phyloP scores from a whole-genome alignment of 2,329 filamentous ascomycete genomes.

The Gliomastix tumulicola region DNA sequence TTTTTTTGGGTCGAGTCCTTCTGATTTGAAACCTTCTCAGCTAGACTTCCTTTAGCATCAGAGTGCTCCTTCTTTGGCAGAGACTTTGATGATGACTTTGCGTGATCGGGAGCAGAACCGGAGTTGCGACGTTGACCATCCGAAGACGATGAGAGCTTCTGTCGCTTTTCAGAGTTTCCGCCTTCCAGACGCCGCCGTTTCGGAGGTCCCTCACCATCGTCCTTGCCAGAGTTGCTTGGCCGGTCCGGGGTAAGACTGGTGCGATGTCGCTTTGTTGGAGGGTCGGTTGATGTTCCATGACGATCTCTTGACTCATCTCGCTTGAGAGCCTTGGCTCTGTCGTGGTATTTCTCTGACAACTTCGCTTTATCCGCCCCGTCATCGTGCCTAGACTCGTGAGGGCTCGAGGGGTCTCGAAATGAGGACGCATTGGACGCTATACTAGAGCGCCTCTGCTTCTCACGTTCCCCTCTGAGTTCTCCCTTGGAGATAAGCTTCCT shows the following conservation, averaged over 20 bases:
- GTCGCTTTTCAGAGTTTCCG: constrained; percentile 42
- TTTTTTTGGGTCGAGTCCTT: too few species aligned
- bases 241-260: constrained; percentile 51
- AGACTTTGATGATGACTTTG: constrained; percentile 1
- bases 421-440: constrained; percentile 49
- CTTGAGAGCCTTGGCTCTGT: constrained; percentile 54
- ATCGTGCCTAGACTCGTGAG: constrained; percentile 40
- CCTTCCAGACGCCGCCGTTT: constrained; percentile 53
- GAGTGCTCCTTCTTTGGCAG: constrained; percentile 27
- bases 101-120: background rate
- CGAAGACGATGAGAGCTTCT: constrained; percentile 32
- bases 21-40: too few species aligned
- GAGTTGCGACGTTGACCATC: constrained; percentile 39
- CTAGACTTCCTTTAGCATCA: constrained; percentile 30
- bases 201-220: constrained; percentile 39
- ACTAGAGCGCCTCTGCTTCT: constrained; percentile 52
- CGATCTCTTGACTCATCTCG: constrained; percentile 54
- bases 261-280: constrained; percentile 49
- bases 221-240: constrained; percentile 44
- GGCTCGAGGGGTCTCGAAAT: constrained; percentile 45
- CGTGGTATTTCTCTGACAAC: constrained; percentile 47
- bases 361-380: constrained; percentile 41
- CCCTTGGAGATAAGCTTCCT: constrained; percentile 58
- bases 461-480: constrained; percentile 52
- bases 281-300: constrained; percentile 41